These are phyloP conservation scores for Achaetomiella virescens DNA, from an alignment of 495 filamentous ascomycete genomes.

Conservation along the genomic window DNA sequence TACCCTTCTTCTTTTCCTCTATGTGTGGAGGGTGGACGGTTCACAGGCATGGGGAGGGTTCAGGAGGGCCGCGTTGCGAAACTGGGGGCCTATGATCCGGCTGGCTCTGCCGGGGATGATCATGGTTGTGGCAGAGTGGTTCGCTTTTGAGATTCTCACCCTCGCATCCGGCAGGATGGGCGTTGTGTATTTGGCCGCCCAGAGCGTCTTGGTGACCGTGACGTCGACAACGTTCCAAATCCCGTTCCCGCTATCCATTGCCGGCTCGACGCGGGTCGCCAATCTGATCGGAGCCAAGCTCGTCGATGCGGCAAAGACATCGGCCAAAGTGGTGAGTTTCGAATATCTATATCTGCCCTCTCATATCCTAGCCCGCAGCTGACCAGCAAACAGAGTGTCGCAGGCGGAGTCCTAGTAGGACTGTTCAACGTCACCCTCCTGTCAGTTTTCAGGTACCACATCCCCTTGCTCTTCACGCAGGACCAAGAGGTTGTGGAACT, in stretches of 20 bases:
- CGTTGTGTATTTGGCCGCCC: conserved; percentile 59
- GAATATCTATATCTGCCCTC: background rate
- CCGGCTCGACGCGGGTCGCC: conserved; percentile 56
- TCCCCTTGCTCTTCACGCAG: conserved; percentile 73
- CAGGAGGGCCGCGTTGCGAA: conserved; percentile 59
- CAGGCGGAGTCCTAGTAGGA: conserved; percentile 60
- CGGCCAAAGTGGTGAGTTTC: conserved; percentile 57
- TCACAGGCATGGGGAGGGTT: conserved; percentile 86
- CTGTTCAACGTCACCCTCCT: conserved; percentile 69
- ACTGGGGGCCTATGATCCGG: conserved; percentile 81
- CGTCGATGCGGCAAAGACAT: conserved; percentile 61
- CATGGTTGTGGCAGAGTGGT: conserved; percentile 88
- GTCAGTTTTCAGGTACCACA: conserved; percentile 53
- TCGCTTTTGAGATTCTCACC: conserved; percentile 78
- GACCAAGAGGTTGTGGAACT: conserved; percentile 73
- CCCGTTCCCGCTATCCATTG: conserved; percentile 57
- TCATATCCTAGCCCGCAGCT: background rate
- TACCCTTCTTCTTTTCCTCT: conserved; percentile 71
- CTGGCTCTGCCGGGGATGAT: conserved; percentile 84
- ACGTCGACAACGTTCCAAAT: conserved; percentile 54
- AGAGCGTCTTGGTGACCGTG: conserved; percentile 52
- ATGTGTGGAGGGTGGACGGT: conserved; percentile 69
- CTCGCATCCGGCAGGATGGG: conserved; percentile 65
- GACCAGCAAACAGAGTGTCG: conserved; percentile 41
- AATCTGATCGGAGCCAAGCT: conserved; percentile 65